These are phyloP conservation scores for Graphilbum ipis-grandicollis DNA, from an alignment of 2,329 filamentous ascomycete species.

Conservation along the genomic window DNA sequence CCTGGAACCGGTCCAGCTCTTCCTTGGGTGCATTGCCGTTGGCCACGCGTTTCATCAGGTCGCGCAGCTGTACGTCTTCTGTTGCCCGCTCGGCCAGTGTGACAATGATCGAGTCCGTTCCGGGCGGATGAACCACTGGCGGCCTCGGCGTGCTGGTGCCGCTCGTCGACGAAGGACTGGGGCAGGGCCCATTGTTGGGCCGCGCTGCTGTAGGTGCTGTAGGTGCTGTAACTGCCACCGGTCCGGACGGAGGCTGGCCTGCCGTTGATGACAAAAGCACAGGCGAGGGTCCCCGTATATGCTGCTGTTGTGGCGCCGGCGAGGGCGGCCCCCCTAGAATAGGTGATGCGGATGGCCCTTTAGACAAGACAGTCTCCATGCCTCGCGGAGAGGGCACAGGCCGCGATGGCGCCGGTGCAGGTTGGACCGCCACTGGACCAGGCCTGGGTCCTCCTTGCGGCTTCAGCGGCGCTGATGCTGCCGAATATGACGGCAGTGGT, in stretches of 20 bases:
- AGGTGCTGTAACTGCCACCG: too few relatives aligned
- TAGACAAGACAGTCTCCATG: slow-evolving; percentile 14
- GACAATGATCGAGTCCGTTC: slow-evolving; percentile 62
- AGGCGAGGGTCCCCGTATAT: not conserved
- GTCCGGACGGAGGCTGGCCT: too few relatives aligned
- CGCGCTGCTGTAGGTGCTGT: slow-evolving; percentile 6
- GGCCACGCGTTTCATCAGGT: slow-evolving; percentile 70
- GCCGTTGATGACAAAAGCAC: too few relatives aligned
- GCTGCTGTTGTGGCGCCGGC: not conserved
- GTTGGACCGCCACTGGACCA: too few relatives aligned
- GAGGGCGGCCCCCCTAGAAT: not conserved
- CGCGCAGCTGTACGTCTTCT: slow-evolving; percentile 53
- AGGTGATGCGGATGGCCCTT: slow-evolving; percentile 4
- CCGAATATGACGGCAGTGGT: too few relatives aligned
- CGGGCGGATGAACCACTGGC: slow-evolving; percentile 9
- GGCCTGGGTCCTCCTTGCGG: not conserved
- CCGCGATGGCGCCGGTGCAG: slow-evolving; percentile 5
- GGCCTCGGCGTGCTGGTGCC: slow-evolving; percentile 8
- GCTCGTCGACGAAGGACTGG: slow-evolving; percentile 11
- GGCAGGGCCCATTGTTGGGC: slow-evolving; percentile 7
- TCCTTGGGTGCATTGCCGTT: slow-evolving; percentile 53
- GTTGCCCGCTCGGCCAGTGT: slow-evolving; percentile 61
- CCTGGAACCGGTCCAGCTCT: slow-evolving; percentile 61
- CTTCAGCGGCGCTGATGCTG: not conserved
- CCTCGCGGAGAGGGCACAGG: slow-evolving; percentile 13